phyloP scores from a whole-genome alignment of 495 filamentous ascomycete genomes.

The Clavariopsis aquatica region DNA sequence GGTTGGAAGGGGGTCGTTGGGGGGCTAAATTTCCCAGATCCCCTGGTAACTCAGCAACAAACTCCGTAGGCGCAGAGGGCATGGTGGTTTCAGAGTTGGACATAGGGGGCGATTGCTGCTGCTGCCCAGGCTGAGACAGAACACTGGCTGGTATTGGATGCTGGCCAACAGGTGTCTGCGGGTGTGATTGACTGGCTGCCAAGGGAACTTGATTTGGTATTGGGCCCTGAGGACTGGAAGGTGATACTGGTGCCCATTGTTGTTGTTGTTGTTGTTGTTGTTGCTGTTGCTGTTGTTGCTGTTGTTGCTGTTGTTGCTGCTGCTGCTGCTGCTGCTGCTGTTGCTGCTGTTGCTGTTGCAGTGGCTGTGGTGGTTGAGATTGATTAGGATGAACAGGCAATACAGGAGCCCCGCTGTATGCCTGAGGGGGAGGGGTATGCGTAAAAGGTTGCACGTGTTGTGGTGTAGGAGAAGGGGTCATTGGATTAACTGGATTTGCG shows the following conservation, averaged over 20 bases:
- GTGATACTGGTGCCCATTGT: conserved; percentile 20
- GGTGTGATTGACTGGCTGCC: conserved; percentile 18
- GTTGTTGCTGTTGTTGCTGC: background rate
- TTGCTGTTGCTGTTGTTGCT: conserved; percentile 3
- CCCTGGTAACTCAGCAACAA: conserved; percentile 36
- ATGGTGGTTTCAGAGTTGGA: background rate
- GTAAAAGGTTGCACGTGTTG: conserved; percentile 14
- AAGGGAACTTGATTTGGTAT: background rate
- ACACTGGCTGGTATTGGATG: conserved; percentile 1
- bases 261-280: conserved; percentile 12
- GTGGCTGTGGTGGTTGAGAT: conserved; percentile 6
- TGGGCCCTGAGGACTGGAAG: conserved; percentile 13
- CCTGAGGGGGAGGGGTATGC: conserved; percentile 26
- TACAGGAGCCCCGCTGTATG: conserved; percentile 16
- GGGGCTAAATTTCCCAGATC: conserved; percentile 28
- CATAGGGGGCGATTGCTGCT: conserved; percentile 5
- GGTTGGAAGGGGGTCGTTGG: conserved; percentile 15
- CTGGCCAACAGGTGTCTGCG: background rate
- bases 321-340: background rate
- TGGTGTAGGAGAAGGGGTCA: conserved; percentile 4
- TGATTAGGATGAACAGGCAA: conserved; percentile 26
- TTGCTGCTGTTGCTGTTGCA: background rate
- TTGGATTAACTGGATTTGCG: background rate
- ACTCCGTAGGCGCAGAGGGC: conserved; percentile 24
- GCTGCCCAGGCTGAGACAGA: conserved; percentile 6